Base-by-base conservation (phyloP, 2,329 filamentous ascomycete species). In the Dactylella cylindrospora region DNA sequence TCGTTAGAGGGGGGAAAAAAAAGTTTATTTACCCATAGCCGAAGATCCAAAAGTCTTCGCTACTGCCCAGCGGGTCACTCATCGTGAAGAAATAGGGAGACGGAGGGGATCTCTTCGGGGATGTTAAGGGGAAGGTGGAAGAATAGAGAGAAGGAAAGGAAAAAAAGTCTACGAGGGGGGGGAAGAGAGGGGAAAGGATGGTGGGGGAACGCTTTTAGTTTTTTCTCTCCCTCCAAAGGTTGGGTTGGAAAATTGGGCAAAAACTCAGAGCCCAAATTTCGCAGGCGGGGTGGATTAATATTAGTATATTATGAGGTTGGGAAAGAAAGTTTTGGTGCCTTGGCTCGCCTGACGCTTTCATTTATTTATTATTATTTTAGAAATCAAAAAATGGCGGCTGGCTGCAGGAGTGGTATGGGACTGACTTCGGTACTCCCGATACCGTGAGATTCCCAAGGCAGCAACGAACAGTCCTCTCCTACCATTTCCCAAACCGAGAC, bases 31-130 rank as follows among this genome's bases (percentile, higher is more conserved):
- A 95, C 91, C 91, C 93, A 71, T 97, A 98, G 65, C 93, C 93
- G 74, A 95, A 97, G 38, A 98, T 78, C 93, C 93, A 98, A 70
- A 97, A 90, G 71, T 95, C 88, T 28, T 80, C 77, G 66, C 68
- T 68, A 70, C 70, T 71, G 69, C 74, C 76, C 39, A 62, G 35
- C 25, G 49, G 57, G 44, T 62, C 49, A 40, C 38, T 54, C 57
- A 62, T 62, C 25, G 44, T 49, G 31, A n/a, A n/a, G n/a, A n/a
- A n/a, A n/a, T n/a, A n/a, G n/a, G 57, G 35, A 44, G 17, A 49
- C 44, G 31, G 49, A 47, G 6, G n/a, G n/a, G 23, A 26, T n/a
- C 38, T 31, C 38, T 54, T 17, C 23, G 15, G 4, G 47, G 7
- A 8, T 31, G 31, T 29, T 44, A 45, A 54, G 39, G 57, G 57